Conservation (phyloP, 257 asterid genomes). For the Lycium ferocissimum region DNA sequence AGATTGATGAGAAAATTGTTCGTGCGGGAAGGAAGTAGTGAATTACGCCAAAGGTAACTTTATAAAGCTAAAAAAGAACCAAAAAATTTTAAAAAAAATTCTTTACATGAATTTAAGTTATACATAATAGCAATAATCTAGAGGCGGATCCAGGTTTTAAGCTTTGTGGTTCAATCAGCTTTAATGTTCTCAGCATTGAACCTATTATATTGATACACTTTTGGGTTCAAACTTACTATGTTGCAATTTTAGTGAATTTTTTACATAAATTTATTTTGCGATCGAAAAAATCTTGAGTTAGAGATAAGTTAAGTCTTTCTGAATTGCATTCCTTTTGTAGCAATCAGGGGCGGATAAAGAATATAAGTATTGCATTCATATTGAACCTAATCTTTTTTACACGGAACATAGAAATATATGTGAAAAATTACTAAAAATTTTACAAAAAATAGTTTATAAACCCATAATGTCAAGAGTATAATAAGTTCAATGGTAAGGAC, state of each 20-base stretch:
- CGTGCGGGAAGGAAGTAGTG: neutral
- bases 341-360: neutral
- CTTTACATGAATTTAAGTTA: neutral
- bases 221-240: neutral
- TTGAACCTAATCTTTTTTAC: neutral
- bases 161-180: neutral
- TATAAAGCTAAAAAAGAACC: neutral
- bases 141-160: neutral
- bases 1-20: neutral
- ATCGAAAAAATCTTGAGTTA: too few relatives aligned
- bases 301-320: too few relatives aligned
- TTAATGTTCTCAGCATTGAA: neutral
- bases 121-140: neutral
- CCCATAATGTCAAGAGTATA: neutral
- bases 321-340: too few relatives aligned
- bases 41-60: neutral
- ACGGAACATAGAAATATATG: neutral
- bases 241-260: neutral
- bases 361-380: neutral
- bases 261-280: neutral
- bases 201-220: neutral
- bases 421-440: neutral
- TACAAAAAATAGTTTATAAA: neutral
- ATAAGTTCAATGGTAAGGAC: neutral
- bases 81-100: neutral